These are phyloP conservation scores for Pseudocercospora vitis DNA, from an alignment of 2,329 filamentous ascomycete species.

Conservation along the genomic window DNA sequence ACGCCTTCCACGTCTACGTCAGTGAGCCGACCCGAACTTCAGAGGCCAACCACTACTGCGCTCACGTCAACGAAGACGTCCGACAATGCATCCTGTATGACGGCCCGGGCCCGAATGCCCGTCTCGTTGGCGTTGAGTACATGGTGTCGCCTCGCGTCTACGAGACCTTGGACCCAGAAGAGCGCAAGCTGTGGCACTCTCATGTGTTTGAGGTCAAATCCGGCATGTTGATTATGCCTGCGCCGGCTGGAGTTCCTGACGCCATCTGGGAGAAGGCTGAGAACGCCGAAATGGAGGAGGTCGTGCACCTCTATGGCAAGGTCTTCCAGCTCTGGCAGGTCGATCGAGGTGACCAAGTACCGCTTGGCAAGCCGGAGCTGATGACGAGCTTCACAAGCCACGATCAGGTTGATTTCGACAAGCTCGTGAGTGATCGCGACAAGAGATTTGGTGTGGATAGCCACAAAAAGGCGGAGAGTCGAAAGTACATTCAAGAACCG, in stretches of 20 bases:
- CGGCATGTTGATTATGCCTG: conserved; percentile 78
- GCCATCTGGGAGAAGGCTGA: conserved; percentile 73
- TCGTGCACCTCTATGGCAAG: conserved; percentile 76
- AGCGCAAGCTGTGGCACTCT: conserved; percentile 79
- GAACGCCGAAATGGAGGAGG: conserved; percentile 75
- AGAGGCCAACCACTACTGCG: conserved; percentile 83
- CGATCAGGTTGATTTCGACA: conserved; percentile 51
- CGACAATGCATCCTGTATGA: conserved; percentile 87
- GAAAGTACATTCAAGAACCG: conserved; percentile 55
- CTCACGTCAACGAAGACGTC: conserved; percentile 73
- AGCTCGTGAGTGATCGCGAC: conserved; percentile 54
- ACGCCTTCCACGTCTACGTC: conserved; percentile 85
- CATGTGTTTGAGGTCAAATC: conserved; percentile 72
- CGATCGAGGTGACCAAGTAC: conserved; percentile 67
- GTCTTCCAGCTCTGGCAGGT: conserved; percentile 85
- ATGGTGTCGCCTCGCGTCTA: conserved; percentile 75
- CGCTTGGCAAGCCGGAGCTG: conserved; percentile 61
- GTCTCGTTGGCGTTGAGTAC: conserved; percentile 83
- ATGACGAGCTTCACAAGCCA: conserved; percentile 62
- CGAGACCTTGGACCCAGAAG: conserved; percentile 62
- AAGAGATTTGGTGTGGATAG: conserved; percentile 54
- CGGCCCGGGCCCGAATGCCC: conserved; percentile 62
- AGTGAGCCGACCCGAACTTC: conserved; percentile 66
- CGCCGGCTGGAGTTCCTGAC: conserved; percentile 55
- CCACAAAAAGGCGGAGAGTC: conserved; percentile 53